Base-by-base conservation (phyloP, 768 basidiomycete species). In the Tephrocybe rancida region DNA sequence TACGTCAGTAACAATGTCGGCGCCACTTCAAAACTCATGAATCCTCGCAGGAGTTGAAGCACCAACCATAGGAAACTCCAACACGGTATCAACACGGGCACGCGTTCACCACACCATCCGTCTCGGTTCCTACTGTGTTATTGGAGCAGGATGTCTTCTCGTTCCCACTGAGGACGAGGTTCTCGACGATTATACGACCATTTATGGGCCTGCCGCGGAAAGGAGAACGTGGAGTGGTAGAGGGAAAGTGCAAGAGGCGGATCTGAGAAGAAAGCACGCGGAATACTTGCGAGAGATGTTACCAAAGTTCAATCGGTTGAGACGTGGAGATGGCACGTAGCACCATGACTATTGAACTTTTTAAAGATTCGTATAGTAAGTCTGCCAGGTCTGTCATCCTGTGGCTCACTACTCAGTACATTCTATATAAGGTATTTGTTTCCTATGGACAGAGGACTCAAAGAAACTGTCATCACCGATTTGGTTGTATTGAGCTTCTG, bases 251-350 rank as follows among this genome's bases (percentile, higher is more conserved):
- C 93, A 95, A 63, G 95, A 95, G 62, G 79, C 81, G 24, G 93
- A 93, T 63, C 67, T 98, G 55, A 78, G 92, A 48, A 74, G 81
- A 41, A 98, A 98, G 65, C 95, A 98, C 62, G 84, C 86, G 3
- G 94, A 96, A 62, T 98, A 98, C 68, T 76, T 98, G 47, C 77
- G 86, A 38, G 96, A 98, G 67, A 94, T 94, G 86, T 63, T 94
- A 39, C 91, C 90, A 41, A 93, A 94, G 71, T 94, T 94, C 64
- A 93, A 94, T 67, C 72, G 91, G 45, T 64, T 92, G 52, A 71
- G 88, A 51, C 73, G 83, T 46, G 83, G 80, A 19, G 84, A 85
- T 57, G 83, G 79, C 27, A 70, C 73, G 47, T 83, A 62, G 70
- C n/a, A 41, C 39, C 7, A 22, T 3, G 18, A n/a, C 8, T 38